Evolutionary conservation across 257 asterid genomes (phyloP).

Genomic region (Rehmannia glutinosa): DNA sequence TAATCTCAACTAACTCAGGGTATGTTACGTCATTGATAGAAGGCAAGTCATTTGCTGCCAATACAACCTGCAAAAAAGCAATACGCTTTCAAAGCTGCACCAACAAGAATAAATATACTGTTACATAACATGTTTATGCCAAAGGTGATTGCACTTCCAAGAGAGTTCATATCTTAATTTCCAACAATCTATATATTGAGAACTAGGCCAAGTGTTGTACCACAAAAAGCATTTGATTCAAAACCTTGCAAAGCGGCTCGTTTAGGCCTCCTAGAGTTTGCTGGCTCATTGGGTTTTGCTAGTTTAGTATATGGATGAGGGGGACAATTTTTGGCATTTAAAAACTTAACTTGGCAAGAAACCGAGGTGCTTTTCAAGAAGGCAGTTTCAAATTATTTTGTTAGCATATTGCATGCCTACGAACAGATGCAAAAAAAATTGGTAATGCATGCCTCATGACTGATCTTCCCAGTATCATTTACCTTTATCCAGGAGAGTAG

Average conservation of each 20-base stretch:
- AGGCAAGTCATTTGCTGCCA: constrained; percentile 94
- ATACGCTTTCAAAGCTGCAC: background rate
- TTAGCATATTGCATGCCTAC: background rate
- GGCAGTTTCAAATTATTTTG: background rate
- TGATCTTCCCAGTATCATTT: background rate
- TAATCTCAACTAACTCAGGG: constrained; percentile 67
- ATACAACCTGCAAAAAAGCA: constrained; percentile 60
- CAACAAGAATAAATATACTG: constrained; percentile 7
- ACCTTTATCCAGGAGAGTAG: too few species aligned
- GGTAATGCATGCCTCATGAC: background rate
- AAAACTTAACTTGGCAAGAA: background rate
- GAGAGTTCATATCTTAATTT: background rate
- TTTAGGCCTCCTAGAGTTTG: too few species aligned
- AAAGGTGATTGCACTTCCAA: constrained; percentile 1
- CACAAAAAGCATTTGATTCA: background rate
- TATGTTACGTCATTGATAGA: constrained; percentile 89
- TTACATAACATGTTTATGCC: background rate
- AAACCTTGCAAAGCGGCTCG: constrained; percentile 4
- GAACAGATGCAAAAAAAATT: background rate
- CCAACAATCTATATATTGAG: background rate
- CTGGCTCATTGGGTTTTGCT: too few species aligned
- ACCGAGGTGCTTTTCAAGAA: background rate
- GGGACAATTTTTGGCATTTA: background rate
- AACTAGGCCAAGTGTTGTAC: background rate
- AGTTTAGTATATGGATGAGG: too few species aligned